Conservation (phyloP, 225 moss, liverwort and hornwort species). For the Lunularia cruciata region DNA sequence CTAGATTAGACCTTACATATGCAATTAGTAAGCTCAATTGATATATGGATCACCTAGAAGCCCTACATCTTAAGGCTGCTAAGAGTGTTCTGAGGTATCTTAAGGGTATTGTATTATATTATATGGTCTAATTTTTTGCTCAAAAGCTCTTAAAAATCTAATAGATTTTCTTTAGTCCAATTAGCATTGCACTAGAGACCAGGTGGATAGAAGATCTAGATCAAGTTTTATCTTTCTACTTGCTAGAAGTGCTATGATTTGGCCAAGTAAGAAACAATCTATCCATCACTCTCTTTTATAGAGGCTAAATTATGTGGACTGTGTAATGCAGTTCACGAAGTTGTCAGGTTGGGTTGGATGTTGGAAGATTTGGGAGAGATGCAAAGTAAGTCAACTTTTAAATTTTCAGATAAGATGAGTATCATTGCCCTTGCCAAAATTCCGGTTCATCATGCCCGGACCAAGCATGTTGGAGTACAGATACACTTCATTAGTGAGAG, state of each 20-base stretch:
- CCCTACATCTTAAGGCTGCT: background rate
- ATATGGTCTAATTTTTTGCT: background rate
- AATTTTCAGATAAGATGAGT: background rate
- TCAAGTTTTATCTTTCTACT: background rate
- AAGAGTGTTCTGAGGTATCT: background rate
- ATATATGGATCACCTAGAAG: background rate
- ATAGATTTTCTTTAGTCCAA: background rate
- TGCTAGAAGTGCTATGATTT: too few relatives aligned
- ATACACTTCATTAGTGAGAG: background rate
- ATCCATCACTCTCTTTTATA: background rate
- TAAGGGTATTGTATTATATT: background rate
- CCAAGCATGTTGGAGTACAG: background rate
- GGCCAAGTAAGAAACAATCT: background rate
- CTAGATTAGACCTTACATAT: background rate
- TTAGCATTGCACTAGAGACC: background rate
- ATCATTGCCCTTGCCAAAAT: too few relatives aligned
- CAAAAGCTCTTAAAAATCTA: background rate
- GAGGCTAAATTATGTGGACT: background rate
- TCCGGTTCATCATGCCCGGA: background rate
- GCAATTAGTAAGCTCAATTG: background rate
- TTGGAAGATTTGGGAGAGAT: background rate
- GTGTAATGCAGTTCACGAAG: background rate
- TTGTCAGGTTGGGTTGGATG: too few relatives aligned
- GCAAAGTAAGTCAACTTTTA: background rate
- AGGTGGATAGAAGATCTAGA: background rate